Base-by-base conservation (phyloP, 2,329 filamentous ascomycete genomes). In the Beauveria varroae region DNA sequence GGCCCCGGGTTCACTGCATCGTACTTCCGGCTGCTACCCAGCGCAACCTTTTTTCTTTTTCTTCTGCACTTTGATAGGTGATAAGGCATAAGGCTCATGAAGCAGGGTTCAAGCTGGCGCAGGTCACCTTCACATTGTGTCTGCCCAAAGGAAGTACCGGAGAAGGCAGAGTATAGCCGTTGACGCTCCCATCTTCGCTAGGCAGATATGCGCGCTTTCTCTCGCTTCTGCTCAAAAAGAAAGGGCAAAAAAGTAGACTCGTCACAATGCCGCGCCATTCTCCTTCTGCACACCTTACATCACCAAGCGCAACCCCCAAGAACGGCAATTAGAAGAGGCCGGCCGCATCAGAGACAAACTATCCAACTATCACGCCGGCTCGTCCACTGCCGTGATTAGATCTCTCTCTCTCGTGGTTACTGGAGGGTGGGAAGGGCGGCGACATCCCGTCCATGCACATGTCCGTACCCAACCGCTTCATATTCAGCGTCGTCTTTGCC, bases 281-380 rank as follows among this genome's bases (percentile, higher is more conserved):
- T 20, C 5, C 34, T n/a, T 18, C 49, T 24, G 30, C 28, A 22
- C 34, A 40, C 28, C 28, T 37, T 30, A 12, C 12, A 16, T 26
- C 22, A 22, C 10, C 20, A 20, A 52, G 30, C 30, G 34, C 28
- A 52, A 37, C 44, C 50, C 26, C 30, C 50, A 30, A 37, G 22
- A 40, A 37, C n/a, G 50, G 50, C 30, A 40, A 52, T 52, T 14
- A 10, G 37, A 52, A 37, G 50, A 52, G 30, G 30, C 28, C 12
- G 50, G n/a, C 50, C 2, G 50, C 50, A 52, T 52, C 50, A 52
- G 50, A 52, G 50, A 52, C 50, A 52, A 52, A 40, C 50, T 52
- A 37, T 37, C 34, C 5, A 26, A 26, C 24, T 16, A 52, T 40
- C 12, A 37, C n/a, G 50, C 50, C n/a, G 8, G 26, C n/a, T 12